Evolutionary conservation across 106 monocot genomes (phyloP).

Genomic region (Dendrobium chrysotoxum): DNA sequence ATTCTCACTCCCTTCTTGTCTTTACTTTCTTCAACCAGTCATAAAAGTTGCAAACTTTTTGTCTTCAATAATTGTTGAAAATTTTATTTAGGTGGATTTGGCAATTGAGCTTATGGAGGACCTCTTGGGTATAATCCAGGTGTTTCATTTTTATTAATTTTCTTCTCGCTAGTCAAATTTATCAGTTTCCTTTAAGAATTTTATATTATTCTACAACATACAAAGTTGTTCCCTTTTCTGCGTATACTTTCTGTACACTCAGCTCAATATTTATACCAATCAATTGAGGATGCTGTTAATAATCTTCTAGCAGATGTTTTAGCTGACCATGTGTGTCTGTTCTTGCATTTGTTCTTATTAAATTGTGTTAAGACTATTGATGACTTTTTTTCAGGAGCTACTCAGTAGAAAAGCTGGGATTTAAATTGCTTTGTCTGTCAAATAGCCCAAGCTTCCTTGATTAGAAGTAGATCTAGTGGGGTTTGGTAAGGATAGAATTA

Average conservation of each 20-base stretch:
- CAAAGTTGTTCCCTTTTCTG: background rate
- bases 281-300: background rate
- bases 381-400: background rate
- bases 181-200: too few species aligned
- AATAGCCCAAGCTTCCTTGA: background rate
- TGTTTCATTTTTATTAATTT: conserved; percentile 8
- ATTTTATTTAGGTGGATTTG: conserved; percentile 59
- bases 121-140: conserved; percentile 78
- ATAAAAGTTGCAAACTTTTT: background rate
- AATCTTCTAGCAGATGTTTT: background rate
- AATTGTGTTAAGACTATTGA: background rate
- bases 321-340: background rate
- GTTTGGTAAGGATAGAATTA: background rate
- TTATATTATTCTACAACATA: background rate
- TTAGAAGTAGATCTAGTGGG: background rate
- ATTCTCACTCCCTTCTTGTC: background rate
- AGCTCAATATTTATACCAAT: background rate
- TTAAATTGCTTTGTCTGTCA: background rate
- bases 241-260: background rate
- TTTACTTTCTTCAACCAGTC: conserved; percentile 3
- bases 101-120: conserved; percentile 83
- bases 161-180: background rate
- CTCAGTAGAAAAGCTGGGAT: background rate
- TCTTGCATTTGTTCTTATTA: background rate
- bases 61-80: conserved; percentile 15